Conservation (phyloP, 2,329 filamentous ascomycete genomes). For the Fusarium sp. region DNA sequence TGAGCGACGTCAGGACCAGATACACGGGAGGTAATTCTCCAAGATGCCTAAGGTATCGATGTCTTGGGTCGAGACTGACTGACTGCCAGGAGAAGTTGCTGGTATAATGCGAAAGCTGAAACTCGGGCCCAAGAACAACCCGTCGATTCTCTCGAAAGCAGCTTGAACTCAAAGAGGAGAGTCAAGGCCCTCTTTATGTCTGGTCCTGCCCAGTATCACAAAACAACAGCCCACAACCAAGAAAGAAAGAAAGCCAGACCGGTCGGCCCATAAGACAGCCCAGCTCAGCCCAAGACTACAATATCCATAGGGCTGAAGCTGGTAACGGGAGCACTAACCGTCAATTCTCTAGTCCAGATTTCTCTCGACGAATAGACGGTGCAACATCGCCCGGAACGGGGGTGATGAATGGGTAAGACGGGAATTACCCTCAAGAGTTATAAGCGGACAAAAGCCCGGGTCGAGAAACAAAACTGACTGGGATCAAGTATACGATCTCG, state of each 20-base stretch:
- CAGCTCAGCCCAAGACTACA: neutral
- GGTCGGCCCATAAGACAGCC: neutral
- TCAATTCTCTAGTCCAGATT: neutral
- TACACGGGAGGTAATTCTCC: neutral
- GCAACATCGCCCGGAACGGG: slow-evolving; percentile 6
- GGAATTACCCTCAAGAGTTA: neutral
- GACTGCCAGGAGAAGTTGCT: neutral
- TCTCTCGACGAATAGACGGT: slow-evolving; percentile 2
- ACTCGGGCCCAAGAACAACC: neutral
- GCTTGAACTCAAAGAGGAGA: neutral
- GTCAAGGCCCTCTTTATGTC: slow-evolving; percentile 29
- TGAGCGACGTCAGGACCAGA: neutral
- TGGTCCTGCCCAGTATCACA: slow-evolving; percentile 15
- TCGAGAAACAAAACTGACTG: neutral
- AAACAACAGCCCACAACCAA: neutral
- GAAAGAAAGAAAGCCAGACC: neutral
- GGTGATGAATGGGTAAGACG: slow-evolving; percentile 6
- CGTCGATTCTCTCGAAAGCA: neutral
- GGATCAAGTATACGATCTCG: slow-evolving; percentile 3
- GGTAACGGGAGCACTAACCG: neutral
- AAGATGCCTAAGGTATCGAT: neutral
- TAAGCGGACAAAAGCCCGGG: neutral
- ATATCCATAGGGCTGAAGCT: slow-evolving; percentile 27
- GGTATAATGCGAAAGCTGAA: neutral
- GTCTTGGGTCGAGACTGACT: neutral